Base-by-base conservation (phyloP, 140 eudicot genomes). In the Oenanthe javanica region DNA sequence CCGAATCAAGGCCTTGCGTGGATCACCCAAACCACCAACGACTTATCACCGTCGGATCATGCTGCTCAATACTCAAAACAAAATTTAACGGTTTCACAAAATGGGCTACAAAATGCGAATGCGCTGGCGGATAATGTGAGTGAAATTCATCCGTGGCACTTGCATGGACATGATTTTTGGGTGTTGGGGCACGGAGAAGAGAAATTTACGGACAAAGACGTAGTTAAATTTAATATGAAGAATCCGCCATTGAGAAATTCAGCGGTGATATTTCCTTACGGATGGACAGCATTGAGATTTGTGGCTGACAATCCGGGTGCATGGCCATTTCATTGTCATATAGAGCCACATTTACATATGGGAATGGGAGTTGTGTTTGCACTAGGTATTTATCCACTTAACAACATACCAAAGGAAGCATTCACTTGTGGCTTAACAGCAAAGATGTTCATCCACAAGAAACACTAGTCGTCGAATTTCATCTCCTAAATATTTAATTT, bases 111-210 rank as follows among this genome's bases (percentile, higher is more conserved):
- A 48, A 95, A 95, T 59, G 99, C 99, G 0, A 92, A 95, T 55
- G 98, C 98, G 0, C 74, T 95, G 2, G 79, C 83, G 4, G 83
- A 55, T 2, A 85, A 87, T 63, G 89, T 80, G 21, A 92, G 99
- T 38, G 99, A 95, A 77, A 88, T 91, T 27, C 99, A 95, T 76
- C 99, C 99, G 4, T 95, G 99, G 99, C 99, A 95, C 72, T 85
- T 95, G 80, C 99, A 95, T 23, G 99, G 99, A 61, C 99, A 95
- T 46, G 96, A 95, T 75, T 95, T 95, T 59, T 95, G 99, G 99
- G 95, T 95, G 76, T 86, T 95, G 83, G 99, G 97, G 7, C 91
- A 95, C n/a, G 99, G 99, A 51, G 97, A 95, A 81, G 91, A 97
- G 27, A 84, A 54, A 88, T 95, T 95, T 76, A 79, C 75, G 4